These are phyloP conservation scores for Tolypocladium cylindrosporum DNA, from an alignment of 2,329 filamentous ascomycete species.

Conservation along the genomic window DNA sequence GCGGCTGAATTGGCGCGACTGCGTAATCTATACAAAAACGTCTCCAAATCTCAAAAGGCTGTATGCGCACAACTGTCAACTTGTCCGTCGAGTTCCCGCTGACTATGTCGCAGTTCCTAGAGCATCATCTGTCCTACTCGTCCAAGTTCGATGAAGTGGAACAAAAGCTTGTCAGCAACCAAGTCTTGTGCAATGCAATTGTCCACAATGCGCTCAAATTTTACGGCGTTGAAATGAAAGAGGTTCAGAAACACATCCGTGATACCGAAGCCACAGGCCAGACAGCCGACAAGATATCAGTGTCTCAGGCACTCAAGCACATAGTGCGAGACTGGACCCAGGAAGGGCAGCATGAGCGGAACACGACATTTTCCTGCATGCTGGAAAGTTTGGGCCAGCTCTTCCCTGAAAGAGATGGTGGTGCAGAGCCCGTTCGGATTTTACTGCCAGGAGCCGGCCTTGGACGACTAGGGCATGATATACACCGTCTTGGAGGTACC, in stretches of 20 bases:
- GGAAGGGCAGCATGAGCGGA: slow-evolving; percentile 35
- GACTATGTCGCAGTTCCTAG: slow-evolving; percentile 30
- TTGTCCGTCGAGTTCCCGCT: background rate
- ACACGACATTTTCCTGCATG: slow-evolving; percentile 30
- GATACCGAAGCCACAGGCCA: slow-evolving; percentile 25
- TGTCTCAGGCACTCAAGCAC: slow-evolving; percentile 45
- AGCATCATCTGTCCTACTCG: slow-evolving; percentile 46
- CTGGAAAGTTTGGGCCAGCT: slow-evolving; percentile 19
- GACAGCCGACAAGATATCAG: slow-evolving; percentile 33
- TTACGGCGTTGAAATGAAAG: slow-evolving; percentile 31
- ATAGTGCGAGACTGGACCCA: slow-evolving; percentile 47
- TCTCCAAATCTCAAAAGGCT: slow-evolving; percentile 21
- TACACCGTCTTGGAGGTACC: slow-evolving; percentile 29
- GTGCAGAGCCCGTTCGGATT: slow-evolving; percentile 19
- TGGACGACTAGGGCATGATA: slow-evolving; percentile 40
- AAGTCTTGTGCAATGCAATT: slow-evolving; percentile 33
- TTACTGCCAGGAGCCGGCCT: slow-evolving; percentile 44
- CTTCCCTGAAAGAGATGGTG: slow-evolving; percentile 14
- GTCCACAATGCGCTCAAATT: slow-evolving; percentile 32
- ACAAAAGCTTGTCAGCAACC: slow-evolving; percentile 32
- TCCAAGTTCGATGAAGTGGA: slow-evolving; percentile 38
- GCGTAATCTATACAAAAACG: slow-evolving; percentile 24
- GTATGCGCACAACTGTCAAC: slow-evolving; percentile 3
- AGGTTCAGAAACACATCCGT: slow-evolving; percentile 33
- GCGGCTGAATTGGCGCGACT: slow-evolving; percentile 25